These are phyloP conservation scores for Citrullus mucosospermus DNA, from an alignment of 306 rosid genomes.

Conservation along the genomic window DNA sequence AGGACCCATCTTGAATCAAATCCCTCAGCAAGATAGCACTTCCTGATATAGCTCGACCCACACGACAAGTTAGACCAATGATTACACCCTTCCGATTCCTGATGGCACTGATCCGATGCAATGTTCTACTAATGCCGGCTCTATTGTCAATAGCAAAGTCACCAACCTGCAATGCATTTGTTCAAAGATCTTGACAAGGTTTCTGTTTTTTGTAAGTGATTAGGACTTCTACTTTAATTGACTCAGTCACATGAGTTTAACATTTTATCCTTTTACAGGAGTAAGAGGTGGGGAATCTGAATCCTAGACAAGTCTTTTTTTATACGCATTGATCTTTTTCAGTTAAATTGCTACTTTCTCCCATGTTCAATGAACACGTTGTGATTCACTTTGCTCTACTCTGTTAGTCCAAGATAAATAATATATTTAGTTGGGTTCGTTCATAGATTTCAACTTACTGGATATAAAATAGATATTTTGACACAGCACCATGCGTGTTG, in stretches of 20 bases:
- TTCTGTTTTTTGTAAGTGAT: not conserved
- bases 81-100: constrained; percentile 81
- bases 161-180: constrained; percentile 54
- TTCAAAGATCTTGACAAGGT: constrained; percentile 13
- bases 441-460: not conserved
- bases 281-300: not conserved
- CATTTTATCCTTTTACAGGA: not conserved
- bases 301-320: not conserved
- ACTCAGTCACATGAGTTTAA: not conserved
- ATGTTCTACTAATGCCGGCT: constrained; percentile 93
- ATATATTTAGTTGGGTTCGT: not conserved
- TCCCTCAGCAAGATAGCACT: constrained; percentile 71
- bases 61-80: constrained; percentile 92
- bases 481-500: not conserved
- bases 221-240: not conserved
- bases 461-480: not conserved
- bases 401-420: not conserved
- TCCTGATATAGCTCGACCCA: constrained; percentile 84
- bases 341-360: not conserved
- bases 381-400: not conserved
- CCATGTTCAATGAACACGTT: not conserved
- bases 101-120: constrained; percentile 88
- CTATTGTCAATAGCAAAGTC: constrained; percentile 82
- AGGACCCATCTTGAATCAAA: constrained; percentile 82
- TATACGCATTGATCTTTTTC: not conserved